A percentile compares a stretch with the other conserved stretches of the same genome.
Conservation (phyloP, 2,329 filamentous ascomycete species). For the Colletotrichum liaoningense region DNA sequence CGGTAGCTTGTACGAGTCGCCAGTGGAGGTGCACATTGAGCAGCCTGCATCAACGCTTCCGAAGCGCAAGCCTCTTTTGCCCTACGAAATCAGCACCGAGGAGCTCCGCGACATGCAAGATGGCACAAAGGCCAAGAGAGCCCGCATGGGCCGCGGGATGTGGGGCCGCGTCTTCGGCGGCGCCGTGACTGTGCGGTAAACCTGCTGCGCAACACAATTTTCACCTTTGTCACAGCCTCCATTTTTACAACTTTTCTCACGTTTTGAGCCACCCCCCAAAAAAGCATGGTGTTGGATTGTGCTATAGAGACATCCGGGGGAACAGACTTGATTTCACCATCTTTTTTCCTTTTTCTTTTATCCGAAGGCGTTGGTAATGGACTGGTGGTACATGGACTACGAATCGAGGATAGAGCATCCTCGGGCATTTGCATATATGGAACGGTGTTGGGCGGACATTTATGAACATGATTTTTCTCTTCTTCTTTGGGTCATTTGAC, state of each 20-base stretch:
- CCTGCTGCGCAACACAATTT: constrained; percentile 3
- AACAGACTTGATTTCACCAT: constrained; percentile 15
- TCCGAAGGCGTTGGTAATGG: constrained; percentile 34
- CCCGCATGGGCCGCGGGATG: constrained; percentile 59
- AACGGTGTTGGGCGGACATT: constrained; percentile 32
- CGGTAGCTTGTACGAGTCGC: constrained; percentile 61
- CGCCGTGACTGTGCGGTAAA: constrained; percentile 52
- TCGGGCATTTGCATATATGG: constrained; percentile 35
- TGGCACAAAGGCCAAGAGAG: constrained; percentile 60
- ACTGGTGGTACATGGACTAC: constrained; percentile 32
- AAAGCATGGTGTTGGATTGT: constrained; percentile 37
- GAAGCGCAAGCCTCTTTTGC: constrained; percentile 49
- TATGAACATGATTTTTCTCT: constrained; percentile 15
- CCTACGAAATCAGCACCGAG: constrained; percentile 67
- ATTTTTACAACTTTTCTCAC: constrained; percentile 32
- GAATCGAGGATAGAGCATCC: constrained; percentile 33
- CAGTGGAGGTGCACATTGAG: constrained; percentile 57
- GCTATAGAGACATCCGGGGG: constrained; percentile 25
- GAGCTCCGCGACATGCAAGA: constrained; percentile 64
- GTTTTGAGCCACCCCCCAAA: constrained; percentile 21
- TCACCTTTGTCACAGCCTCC: constrained; percentile 18
- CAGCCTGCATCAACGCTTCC: constrained; percentile 50
- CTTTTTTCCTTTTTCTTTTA: background rate
- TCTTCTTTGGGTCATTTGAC: constrained; percentile 1
- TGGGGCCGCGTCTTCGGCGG: constrained; percentile 65